phyloP scores from a whole-genome alignment of 129 eudicot genomes.

The Pulicaria dysenterica region DNA sequence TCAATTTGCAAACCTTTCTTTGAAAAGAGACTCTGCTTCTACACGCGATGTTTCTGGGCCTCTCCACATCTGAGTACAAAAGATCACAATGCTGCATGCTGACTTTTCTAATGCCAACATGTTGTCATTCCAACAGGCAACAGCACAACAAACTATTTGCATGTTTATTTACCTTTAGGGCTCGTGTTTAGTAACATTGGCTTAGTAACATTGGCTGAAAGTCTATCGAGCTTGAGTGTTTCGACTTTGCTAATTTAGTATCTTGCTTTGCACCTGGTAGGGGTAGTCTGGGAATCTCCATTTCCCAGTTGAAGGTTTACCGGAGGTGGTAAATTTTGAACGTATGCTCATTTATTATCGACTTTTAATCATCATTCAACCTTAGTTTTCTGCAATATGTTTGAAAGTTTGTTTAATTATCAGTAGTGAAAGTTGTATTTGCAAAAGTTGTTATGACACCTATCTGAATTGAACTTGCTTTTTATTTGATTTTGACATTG shows the following conservation, averaged over 20 bases:
- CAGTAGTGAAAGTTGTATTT: conserved; percentile 18
- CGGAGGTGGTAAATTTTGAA: conserved; percentile 71
- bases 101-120: conserved; percentile 21
- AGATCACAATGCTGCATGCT: conserved; percentile 1
- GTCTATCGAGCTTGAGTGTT: conserved; percentile 7
- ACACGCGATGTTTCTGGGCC: conserved; percentile 59
- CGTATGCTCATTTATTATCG: conserved; percentile 29
- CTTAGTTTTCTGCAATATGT: too few relatives aligned
- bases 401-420: conserved; percentile 15
- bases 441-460: neutral
- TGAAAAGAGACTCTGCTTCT: conserved; percentile 61
- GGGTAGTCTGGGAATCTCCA: conserved; percentile 55
- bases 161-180: conserved; percentile 26
- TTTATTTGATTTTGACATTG: too few relatives aligned
- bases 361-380: conserved; percentile 18
- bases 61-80: conserved; percentile 56
- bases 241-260: conserved; percentile 32
- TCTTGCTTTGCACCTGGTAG: conserved; percentile 78
- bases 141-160: conserved; percentile 20
- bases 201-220: conserved; percentile 19
- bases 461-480: conserved; percentile 9
- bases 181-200: conserved; percentile 9
- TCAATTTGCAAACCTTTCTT: conserved; percentile 72
- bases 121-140: conserved; percentile 37
- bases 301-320: conserved; percentile 55